Conservation (phyloP, 495 filamentous ascomycete species). For the Astrocystis sublimbata region DNA sequence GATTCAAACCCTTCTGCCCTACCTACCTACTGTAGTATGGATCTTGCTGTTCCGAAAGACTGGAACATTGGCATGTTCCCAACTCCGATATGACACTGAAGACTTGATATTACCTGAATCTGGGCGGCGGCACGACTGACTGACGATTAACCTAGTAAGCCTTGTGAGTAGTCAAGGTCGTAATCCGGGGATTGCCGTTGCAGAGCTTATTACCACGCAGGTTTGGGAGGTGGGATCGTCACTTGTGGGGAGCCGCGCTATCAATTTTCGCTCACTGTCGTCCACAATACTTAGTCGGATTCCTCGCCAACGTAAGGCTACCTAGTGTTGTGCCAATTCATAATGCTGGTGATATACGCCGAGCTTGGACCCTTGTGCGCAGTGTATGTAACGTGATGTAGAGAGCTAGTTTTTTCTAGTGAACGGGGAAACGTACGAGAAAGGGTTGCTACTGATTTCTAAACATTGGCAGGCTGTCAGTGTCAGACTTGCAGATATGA, state of each 20-base stretch:
- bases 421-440: no score
- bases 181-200: constrained; percentile 18
- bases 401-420: no score
- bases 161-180: constrained; percentile 6
- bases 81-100: not conserved
- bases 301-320: constrained; percentile 4
- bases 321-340: constrained; percentile 5
- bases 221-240: constrained; percentile 8
- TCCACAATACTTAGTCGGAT: not conserved
- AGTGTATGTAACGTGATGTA: not conserved
- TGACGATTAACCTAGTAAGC: not conserved
- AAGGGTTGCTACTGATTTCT: constrained; percentile 6
- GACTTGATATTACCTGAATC: not conserved
- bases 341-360: constrained; percentile 3
- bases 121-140: not conserved
- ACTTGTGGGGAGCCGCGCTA: constrained; percentile 11
- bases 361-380: constrained; percentile 3
- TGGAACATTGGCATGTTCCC: not conserved
- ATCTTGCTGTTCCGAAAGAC: not conserved
- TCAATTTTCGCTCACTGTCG: constrained; percentile 8
- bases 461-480: not conserved
- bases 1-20: not conserved
- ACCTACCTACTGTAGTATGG: not conserved
- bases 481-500: no score
- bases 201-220: no score